A percentile compares a stretch with the other conserved stretches of the same genome.
phyloP scores from a whole-genome alignment of 1,284 basidiomycete species.

The Sutorius eximius region DNA sequence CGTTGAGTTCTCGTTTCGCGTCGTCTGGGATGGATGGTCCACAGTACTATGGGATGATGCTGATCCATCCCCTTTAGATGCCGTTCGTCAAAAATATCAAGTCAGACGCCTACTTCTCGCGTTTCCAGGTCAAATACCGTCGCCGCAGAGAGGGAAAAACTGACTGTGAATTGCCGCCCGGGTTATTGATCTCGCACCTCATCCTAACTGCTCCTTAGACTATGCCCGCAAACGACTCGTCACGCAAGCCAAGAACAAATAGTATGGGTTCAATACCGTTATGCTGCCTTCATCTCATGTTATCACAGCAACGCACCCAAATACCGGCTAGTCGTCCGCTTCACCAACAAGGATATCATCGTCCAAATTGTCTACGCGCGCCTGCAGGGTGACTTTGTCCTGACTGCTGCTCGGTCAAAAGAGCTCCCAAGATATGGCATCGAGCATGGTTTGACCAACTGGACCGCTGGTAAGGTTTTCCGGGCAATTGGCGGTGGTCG shows the following conservation, averaged over 20 bases:
- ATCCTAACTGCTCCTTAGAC: constrained; percentile 50
- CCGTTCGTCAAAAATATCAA: constrained; percentile 89
- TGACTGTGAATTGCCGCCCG: constrained; percentile 67
- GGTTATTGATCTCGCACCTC: not conserved
- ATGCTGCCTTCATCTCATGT: constrained; percentile 9
- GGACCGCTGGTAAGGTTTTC: constrained; percentile 76
- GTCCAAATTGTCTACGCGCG: constrained; percentile 96
- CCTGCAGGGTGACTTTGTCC: constrained; percentile 94
- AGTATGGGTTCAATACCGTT: constrained; percentile 49
- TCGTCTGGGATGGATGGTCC: constrained; percentile 30
- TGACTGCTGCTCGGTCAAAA: constrained; percentile 84
- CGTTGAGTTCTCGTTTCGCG: constrained; percentile 1
- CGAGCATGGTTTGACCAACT: constrained; percentile 98
- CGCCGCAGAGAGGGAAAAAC: constrained; percentile 97
- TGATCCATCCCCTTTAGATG: constrained; percentile 53
- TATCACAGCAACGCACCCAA: constrained; percentile 84
- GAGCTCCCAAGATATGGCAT: constrained; percentile 97
- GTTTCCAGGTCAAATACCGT: constrained; percentile 97
- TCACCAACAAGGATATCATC: constrained; percentile 93
- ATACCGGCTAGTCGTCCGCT: constrained; percentile 97
- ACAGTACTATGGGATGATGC: constrained; percentile 22
- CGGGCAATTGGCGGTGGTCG: not conserved
- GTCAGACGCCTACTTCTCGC: constrained; percentile 92
- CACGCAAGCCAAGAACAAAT: constrained; percentile 99
- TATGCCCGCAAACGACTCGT: constrained; percentile 96